Evolutionary conservation across 1,284 basidiomycete genomes (phyloP), one percentile per base, ranked within the genome.

Genomic region (Gomphus bonarii): DNA sequence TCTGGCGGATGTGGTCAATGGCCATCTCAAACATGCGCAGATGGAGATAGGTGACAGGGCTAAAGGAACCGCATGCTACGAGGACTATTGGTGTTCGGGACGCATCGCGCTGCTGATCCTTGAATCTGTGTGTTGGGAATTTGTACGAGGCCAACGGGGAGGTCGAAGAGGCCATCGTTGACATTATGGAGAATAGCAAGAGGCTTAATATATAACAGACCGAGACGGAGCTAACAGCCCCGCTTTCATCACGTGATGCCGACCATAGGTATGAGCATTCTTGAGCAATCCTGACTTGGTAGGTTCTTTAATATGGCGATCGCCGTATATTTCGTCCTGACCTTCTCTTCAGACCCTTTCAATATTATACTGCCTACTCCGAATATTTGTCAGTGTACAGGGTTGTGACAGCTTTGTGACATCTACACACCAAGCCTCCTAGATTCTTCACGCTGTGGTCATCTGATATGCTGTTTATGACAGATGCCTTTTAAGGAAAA

Each of bases 11-110:
- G 66, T 92, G 94, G 74, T 97, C 94, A 72, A 88, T 91, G 58
- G 94, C 94, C 94, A 97, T 97, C 70, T 97, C 94, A 71, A 97
- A 97, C 91, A 97, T 97, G 59, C 94, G 88, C 40, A 91, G 84
- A 66, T 87, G 86, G 58, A 90, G 82, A 64, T 87, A 90, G 18
- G 87, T 90, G 61, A 90, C 80, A 16, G 85, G 86, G 67, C 83
- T 88, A 76, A 89, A 89, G 61, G 86, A 89, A 42, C 86, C 87
- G 64, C 86, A 89, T 58, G 84, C 86, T 58, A 91, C 84, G 62
- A 89, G 78, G 56, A 88, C 85, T 63, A 90, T 72, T 20, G 87
- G 87, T 25, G 80, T 78, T 69, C 85, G 89, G 30, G 72, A 72
- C 7, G 82, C 67, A 67, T 88, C 79, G 51, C 80, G 79, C 51